These are phyloP conservation scores for Phlyctochytrium arcticum DNA, from an alignment of 192 early-diverging fungal genomes.

Conservation along the genomic window DNA sequence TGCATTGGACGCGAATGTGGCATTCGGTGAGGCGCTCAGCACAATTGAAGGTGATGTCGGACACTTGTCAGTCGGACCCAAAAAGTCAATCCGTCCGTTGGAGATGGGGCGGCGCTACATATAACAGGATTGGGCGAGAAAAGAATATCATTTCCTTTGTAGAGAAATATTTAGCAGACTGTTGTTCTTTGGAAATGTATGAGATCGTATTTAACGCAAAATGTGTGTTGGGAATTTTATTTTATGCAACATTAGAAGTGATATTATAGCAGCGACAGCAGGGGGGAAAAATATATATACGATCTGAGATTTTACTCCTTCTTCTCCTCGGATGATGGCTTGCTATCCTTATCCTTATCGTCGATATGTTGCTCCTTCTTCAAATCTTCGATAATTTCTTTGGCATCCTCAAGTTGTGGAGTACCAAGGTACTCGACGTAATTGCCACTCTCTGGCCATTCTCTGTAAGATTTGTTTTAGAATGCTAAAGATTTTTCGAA, in stretches of 20 bases:
- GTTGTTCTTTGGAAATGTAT: too few relatives aligned
- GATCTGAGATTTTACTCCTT: too few relatives aligned
- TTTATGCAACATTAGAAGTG: too few relatives aligned
- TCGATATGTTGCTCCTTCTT: conserved; percentile 10
- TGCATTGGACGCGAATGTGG: neutral
- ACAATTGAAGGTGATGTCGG: neutral
- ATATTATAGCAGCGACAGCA: too few relatives aligned
- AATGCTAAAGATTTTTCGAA: neutral
- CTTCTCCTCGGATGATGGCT: too few relatives aligned
- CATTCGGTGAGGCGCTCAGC: neutral
- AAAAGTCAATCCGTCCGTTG: neutral
- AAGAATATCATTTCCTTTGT: too few relatives aligned
- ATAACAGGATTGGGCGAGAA: too few relatives aligned
- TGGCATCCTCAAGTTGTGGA: conserved; percentile 4
- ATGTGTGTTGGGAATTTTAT: too few relatives aligned
- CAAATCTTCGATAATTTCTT: conserved; percentile 19
- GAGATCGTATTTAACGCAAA: too few relatives aligned
- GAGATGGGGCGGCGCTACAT: neutral
- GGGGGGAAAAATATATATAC: too few relatives aligned
- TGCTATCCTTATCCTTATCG: neutral
- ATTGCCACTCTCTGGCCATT: conserved; percentile 32
- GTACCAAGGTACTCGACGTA: conserved; percentile 43
- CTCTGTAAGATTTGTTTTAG: conserved; percentile 15
- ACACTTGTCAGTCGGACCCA: neutral
- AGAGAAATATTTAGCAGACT: too few relatives aligned